Evolutionary conservation across 306 rosid genomes (phyloP), one percentile per base, ranked within the genome.

Genomic region (Vicia faba): DNA sequence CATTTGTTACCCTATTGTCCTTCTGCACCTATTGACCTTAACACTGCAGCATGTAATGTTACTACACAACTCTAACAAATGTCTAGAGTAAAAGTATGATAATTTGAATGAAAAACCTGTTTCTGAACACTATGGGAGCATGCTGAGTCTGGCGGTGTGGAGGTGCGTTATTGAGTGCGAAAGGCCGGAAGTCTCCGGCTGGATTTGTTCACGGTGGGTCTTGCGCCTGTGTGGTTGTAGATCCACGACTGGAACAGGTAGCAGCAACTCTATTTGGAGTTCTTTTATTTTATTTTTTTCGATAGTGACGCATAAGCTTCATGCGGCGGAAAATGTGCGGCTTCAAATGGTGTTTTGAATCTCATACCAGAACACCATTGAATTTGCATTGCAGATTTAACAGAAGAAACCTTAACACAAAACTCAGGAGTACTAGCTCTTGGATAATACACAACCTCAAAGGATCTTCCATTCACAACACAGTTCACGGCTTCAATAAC

Each of bases 301-400:
- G n/a, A n/a, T n/a, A n/a, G n/a, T n/a, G n/a, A n/a, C n/a, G n/a
- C n/a, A n/a, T n/a, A n/a, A n/a, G n/a, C n/a, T n/a, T n/a, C n/a
- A n/a, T n/a, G n/a, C n/a, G n/a, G n/a, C n/a, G n/a, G n/a, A n/a
- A n/a, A n/a, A n/a, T n/a, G n/a, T n/a, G n/a, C 97, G 7, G 99
- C 90, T 71, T 95, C 99, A 41, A 95, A 90, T 26, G 99, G 95
- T 96, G 90, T 95, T 82, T 95, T 95, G 76, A 95, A 90, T 75
- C 97, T 88, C 90, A 90, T 90, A 48, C 96, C 95, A 33, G 96
- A 69, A 76, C 78, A 84, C 99, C 99, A 95, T 26, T 75, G 86
- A 33, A 84, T 79, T 75, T 82, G 91, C 96, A 88, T 82, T 11
- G 97, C 85, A 74, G 91, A 84, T 66, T 80, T 86, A 26, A 95